These are phyloP conservation scores for Begonia masoniana DNA, from an alignment of 306 rosid genomes.

Conservation along the genomic window DNA sequence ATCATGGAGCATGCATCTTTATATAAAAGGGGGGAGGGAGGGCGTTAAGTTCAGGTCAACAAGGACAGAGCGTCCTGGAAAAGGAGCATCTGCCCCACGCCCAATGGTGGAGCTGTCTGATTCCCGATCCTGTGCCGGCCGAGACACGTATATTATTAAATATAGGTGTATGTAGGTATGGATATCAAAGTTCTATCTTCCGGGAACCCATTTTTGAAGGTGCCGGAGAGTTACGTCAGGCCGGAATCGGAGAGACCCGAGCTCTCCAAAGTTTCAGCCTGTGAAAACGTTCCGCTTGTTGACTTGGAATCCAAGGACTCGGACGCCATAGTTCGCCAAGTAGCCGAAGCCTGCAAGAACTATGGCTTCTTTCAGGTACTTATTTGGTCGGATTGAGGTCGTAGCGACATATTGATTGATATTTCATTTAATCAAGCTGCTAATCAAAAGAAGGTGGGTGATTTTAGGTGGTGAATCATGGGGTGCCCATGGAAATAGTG, in stretches of 20 bases:
- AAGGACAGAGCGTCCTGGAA: too few relatives aligned
- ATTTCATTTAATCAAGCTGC: background rate
- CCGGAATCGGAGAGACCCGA: slow-evolving; percentile 85
- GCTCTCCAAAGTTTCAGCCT: slow-evolving; percentile 37
- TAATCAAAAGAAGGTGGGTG: background rate
- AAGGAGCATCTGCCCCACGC: too few relatives aligned
- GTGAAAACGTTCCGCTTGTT: slow-evolving; percentile 55
- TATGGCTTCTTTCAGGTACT: slow-evolving; percentile 84
- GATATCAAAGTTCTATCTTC: slow-evolving; percentile 46
- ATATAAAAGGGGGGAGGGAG: too few relatives aligned
- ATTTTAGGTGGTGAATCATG: slow-evolving; percentile 63
- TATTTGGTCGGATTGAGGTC: too few relatives aligned
- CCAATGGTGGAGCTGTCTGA: too few relatives aligned
- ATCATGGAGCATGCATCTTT: too few relatives aligned
- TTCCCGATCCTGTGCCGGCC: too few relatives aligned
- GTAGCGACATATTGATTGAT: too few relatives aligned
- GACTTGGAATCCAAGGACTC: slow-evolving; percentile 36
- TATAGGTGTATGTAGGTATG: slow-evolving; percentile 13
- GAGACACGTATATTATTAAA: too few relatives aligned
- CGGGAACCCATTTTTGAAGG: slow-evolving; percentile 24
- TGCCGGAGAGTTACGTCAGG: slow-evolving; percentile 61
- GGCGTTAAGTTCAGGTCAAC: too few relatives aligned
- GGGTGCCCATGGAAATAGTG: slow-evolving; percentile 38
- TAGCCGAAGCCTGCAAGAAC: slow-evolving; percentile 54
- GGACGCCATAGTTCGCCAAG: slow-evolving; percentile 17